Evolutionary conservation across 257 asterid species (phyloP), one percentile per base, ranked within the genome.

Genomic region (Forsythia viridissima): DNA sequence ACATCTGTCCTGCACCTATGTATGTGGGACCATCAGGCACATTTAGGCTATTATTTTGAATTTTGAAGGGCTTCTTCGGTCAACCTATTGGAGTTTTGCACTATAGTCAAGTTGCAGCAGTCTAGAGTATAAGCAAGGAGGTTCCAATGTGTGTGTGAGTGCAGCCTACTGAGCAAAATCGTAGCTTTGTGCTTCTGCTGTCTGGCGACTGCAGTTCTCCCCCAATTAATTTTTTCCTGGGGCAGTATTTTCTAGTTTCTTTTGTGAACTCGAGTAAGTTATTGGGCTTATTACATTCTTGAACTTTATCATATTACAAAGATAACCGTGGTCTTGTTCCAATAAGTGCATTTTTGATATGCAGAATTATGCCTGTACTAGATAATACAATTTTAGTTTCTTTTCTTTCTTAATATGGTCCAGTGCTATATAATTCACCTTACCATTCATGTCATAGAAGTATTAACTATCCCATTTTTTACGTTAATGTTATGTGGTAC

Each of bases 211-310:
- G 55, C 16, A 46, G 55, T 46, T 46, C 18, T 46, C 18, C 18
- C 24, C 18, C 55, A 46, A 12, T 46, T 46, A 46, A 3, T 46
- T 12, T 12, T 46, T 3, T 12, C 55, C 18, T 46, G 18, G 93
- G 55, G 18, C 55, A 46, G 55, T 46, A 46, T 46, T 46, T 46
- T 46, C 55, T 46, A 12, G 55, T 46, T 46, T 46, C 55, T 46
- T 46, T 46, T 18, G 13, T 46, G 55, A 46, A 11, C 55, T 46
- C 12, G 18, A 46, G 55, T 46, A 46, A 46, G 0, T 13, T 48
- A 4, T 48, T 13, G 57, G 57, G 57, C 18, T 16, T 11, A 12
- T 12, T 46, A 46, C 6, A 1, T 46, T 46, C 55, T 46, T 12
- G 6, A 12, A 16, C 55, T 46, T 46, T 5, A 12, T 46, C 55